Evolutionary conservation across 2,329 filamentous ascomycete genomes (phyloP).

Genomic region (Colletotrichum plurivorum): DNA sequence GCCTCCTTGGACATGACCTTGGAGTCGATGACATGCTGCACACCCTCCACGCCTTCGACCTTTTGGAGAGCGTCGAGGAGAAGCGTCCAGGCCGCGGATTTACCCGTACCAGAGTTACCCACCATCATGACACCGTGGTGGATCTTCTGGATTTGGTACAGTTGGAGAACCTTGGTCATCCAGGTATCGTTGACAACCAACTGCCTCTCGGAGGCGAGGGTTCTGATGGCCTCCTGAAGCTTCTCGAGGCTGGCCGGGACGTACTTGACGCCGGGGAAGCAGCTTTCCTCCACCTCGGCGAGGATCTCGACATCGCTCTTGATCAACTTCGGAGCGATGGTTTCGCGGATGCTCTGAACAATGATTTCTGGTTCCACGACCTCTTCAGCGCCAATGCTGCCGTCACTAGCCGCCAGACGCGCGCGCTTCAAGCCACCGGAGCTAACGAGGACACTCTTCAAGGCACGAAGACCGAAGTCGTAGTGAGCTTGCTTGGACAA

Average conservation of each 20-base stretch:
- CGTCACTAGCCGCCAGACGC: constrained; percentile 72
- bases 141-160: constrained; percentile 97
- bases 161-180: constrained; percentile 97
- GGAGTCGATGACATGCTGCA: constrained; percentile 97
- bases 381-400: constrained; percentile 74
- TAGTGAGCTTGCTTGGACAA: constrained; percentile 99
- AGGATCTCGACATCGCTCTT: constrained; percentile 92
- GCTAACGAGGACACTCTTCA: constrained; percentile 99
- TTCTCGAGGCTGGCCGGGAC: constrained; percentile 88
- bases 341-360: constrained; percentile 97
- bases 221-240: constrained; percentile 84
- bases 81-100: constrained; percentile 95
- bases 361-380: constrained; percentile 96
- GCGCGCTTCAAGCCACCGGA: constrained; percentile 95
- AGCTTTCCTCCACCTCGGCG: constrained; percentile 83
- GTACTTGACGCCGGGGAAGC: constrained; percentile 95
- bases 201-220: constrained; percentile 86
- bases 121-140: constrained; percentile 99
- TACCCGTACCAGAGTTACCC: constrained; percentile 95
- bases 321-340: constrained; percentile 97
- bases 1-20: constrained; percentile 99
- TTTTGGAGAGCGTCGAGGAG: constrained; percentile 91
- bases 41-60: constrained; percentile 92
- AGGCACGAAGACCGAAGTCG: constrained; percentile 95
- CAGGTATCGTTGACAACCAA: constrained; percentile 93